Evolutionary conservation across 345 rosid species (phyloP), one percentile per base, ranked within the genome.

Genomic region (Adansonia digitata): DNA sequence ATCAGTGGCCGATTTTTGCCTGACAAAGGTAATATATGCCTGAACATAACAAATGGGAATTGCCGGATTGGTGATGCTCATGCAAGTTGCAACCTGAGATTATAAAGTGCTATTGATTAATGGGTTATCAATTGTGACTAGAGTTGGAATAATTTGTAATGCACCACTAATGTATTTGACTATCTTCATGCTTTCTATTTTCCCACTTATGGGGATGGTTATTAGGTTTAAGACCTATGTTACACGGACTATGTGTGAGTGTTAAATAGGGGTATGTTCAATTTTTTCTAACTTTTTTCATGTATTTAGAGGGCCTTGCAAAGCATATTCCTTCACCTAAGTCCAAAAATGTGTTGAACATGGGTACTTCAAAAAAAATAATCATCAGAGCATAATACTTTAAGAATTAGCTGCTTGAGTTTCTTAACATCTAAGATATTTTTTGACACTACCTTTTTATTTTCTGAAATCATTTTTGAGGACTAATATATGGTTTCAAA

Each of bases 1-100:
- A 96, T 96, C 62, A 96, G 99, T 78, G 99, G 98, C 62, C 86
- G 99, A 20, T 96, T 96, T 84, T 81, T 96, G 73, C 99, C 99
- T 35, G 98, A 96, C 82, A 96, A 96, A 93, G 99, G 99, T 93
- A 82, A 60, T 5, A 29, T 18, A 69, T 69, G 17, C 9, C 18
- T 9, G 15, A 31, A 49, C 73, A 49, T 11, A 69, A 69, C 26
- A 48, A 31, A 14, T 37, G 24, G 27, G 35, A 29, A 5, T 57
- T 57, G 18, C 13, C 35, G 24, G 13, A 34, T 69, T 18, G 59
- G 26, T 5, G n/a, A 31, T 5, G 57, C 8, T 31, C 29, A 51
- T 49, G 10, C 65, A 15, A 60, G n/a, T 60, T 29, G 64, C 64
- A 5, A 29, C 39, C 37, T 60, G 37, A 29, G 40, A 31, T 59